Evolutionary conservation across 2,329 filamentous ascomycete genomes (phyloP), one percentile per base, ranked within the genome.

Genomic region (Cercospora brassicicola): DNA sequence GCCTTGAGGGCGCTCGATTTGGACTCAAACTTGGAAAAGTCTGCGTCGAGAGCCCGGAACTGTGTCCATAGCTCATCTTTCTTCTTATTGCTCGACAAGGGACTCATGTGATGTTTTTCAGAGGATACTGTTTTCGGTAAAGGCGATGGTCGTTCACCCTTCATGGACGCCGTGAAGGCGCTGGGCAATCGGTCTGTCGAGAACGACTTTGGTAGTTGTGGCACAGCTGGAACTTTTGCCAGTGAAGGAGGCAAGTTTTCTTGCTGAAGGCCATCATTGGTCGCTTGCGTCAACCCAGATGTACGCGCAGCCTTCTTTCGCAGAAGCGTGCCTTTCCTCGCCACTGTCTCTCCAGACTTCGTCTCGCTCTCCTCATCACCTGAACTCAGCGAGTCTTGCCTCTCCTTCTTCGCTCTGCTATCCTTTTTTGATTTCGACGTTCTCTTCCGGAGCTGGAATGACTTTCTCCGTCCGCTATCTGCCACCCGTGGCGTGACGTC

Each of bases 1-100:
- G 92, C 91, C 76, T 93, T 93, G 72, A 93, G 83, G 0, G 89
- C 83, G 73, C 85, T 91, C 36, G 89, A 88, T 79, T 93, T 96
- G 67, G 87, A 84, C 70, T 89, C 86, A 74, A 96, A 96, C 84
- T 90, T 91, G 73, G 89, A 85, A 74, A 85, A 89, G 76, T 91
- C 90, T 42, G 84, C 87, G 72, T 92, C 90, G 28, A 92, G 81
- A n/a, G 83, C 83, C 64, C 89, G 85, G 76, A 91, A 92, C 15
- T 86, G 83, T 33, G 84, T 86, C 88, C 89, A 91, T 15, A 92
- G 82, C 73, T 91, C 89, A 76, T 92, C 90, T 72, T 87, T 89
- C 78, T 87, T 89, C 67, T 84, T 84, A n/a, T 82, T 72, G 9
- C 67, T 68, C 10, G 67, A 69, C 1, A 72, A 57, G 4, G 71